Conservation (phyloP, 2,329 filamentous ascomycete species). For the Cordyceps cicadae region DNA sequence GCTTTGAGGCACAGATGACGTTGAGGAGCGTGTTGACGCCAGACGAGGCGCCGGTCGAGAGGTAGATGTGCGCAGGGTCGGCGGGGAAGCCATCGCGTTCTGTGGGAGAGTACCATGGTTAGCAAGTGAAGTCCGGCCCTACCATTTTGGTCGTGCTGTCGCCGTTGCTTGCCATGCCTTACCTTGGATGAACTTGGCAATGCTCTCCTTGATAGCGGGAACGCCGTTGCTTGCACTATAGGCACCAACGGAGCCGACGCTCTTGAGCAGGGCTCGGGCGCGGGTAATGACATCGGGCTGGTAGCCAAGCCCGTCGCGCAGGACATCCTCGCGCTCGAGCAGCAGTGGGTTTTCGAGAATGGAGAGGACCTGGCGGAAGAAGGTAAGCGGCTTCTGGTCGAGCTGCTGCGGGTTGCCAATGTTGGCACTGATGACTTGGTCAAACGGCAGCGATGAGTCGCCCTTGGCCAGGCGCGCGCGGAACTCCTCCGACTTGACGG, state of each 20-base stretch:
- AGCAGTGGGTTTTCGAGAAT: conserved; percentile 83
- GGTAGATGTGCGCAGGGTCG: conserved; percentile 73
- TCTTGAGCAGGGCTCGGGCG: conserved; percentile 69
- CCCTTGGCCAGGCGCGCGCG: conserved; percentile 61
- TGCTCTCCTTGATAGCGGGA: conserved; percentile 75
- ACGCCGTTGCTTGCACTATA: conserved; percentile 93
- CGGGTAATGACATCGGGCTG: conserved; percentile 81
- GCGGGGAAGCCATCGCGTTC: conserved; percentile 82
- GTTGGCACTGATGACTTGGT: conserved; percentile 90
- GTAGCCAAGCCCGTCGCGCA: conserved; percentile 71
- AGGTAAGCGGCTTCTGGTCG: conserved; percentile 98
- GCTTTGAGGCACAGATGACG: conserved; percentile 70
- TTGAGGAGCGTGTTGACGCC: conserved; percentile 91
- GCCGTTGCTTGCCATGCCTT: conserved; percentile 26
- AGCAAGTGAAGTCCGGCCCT: neutral
- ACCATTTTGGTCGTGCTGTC: too few relatives aligned
- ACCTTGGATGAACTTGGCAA: conserved; percentile 90
- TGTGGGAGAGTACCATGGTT: conserved; percentile 25
- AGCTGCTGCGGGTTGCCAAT: conserved; percentile 99
- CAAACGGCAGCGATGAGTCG: conserved; percentile 63
- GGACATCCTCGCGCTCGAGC: conserved; percentile 72
- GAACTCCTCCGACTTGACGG: conserved; percentile 87
- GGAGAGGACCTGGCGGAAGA: conserved; percentile 94
- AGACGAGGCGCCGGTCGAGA: conserved; percentile 84
- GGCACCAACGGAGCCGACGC: conserved; percentile 85